phyloP scores from a whole-genome alignment of 169 alveolate genomes.

The Eimeria acervulina region DNA sequence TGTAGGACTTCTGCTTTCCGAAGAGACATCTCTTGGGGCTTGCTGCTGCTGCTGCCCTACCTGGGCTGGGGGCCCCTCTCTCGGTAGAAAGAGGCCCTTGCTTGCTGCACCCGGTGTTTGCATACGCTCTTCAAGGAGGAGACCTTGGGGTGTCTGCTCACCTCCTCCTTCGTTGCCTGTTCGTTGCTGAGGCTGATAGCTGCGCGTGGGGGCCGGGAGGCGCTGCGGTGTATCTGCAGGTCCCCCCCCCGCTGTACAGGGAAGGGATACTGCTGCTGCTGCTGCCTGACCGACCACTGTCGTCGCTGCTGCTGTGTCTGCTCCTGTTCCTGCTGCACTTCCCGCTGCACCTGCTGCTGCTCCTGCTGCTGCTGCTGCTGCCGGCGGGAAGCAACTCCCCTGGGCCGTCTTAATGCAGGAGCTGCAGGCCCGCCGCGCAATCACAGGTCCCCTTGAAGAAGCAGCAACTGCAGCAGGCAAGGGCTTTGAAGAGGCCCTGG shows the following conservation, averaged over 20 bases:
- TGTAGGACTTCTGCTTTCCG: background rate
- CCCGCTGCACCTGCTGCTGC: background rate
- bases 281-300: background rate
- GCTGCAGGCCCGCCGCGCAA: constrained; percentile 53
- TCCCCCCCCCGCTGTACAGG: background rate
- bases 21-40: background rate
- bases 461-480: background rate
- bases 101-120: background rate
- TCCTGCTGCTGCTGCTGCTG: constrained; percentile 11
- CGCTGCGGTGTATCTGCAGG: background rate
- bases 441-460: background rate
- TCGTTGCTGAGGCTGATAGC: background rate
- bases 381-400: background rate
- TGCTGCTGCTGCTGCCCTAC: background rate
- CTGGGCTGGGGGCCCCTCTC: background rate
- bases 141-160: background rate
- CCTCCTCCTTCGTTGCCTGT: background rate
- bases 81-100: background rate
- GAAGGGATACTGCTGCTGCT: background rate
- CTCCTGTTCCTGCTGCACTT: background rate
- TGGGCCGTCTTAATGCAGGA: constrained; percentile 1
- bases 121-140: background rate
- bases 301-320: background rate
- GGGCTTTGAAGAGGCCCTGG: background rate
- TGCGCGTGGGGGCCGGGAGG: background rate